phyloP scores from a whole-genome alignment of 208 protist species.

The Leishmania tropica region DNA sequence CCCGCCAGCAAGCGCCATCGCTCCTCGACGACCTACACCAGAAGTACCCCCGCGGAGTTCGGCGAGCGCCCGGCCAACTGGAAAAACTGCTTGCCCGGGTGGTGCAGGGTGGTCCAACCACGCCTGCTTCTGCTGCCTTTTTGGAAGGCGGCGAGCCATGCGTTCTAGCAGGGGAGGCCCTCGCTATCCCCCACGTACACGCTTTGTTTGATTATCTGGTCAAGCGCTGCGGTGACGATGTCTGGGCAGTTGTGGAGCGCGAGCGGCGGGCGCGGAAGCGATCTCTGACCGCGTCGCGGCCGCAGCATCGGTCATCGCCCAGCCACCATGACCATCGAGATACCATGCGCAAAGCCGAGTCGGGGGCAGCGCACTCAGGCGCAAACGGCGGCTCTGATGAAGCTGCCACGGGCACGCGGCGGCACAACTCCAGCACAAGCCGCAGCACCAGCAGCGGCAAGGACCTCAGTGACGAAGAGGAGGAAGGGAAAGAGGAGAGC shows the following conservation, averaged over 20 bases:
- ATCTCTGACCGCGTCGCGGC: neutral
- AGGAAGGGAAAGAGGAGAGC: neutral
- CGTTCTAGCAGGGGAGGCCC: slow-evolving; percentile 57
- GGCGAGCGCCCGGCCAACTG: slow-evolving; percentile 26
- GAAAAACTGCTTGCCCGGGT: slow-evolving; percentile 46
- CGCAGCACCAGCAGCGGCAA: neutral
- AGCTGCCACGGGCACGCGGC: neutral
- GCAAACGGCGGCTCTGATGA: neutral
- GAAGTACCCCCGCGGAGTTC: slow-evolving; percentile 11
- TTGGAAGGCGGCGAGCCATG: slow-evolving; percentile 7
- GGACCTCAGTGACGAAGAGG: slow-evolving; percentile 14
- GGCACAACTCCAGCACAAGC: neutral
- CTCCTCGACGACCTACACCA: neutral
- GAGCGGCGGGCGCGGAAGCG: slow-evolving; percentile 7
- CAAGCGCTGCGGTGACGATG: slow-evolving; percentile 15
- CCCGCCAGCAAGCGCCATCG: neutral
- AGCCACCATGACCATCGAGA: neutral
- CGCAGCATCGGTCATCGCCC: neutral
- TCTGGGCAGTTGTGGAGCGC: slow-evolving; percentile 2
- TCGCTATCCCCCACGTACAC: slow-evolving; percentile 50
- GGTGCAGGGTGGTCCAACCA: slow-evolving; percentile 17
- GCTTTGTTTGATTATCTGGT: slow-evolving; percentile 40
- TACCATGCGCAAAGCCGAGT: neutral
- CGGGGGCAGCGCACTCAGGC: neutral
- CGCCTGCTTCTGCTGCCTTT: neutral